Conservation (phyloP, 257 asterid genomes). For the Lithospermum erythrorhizon region DNA sequence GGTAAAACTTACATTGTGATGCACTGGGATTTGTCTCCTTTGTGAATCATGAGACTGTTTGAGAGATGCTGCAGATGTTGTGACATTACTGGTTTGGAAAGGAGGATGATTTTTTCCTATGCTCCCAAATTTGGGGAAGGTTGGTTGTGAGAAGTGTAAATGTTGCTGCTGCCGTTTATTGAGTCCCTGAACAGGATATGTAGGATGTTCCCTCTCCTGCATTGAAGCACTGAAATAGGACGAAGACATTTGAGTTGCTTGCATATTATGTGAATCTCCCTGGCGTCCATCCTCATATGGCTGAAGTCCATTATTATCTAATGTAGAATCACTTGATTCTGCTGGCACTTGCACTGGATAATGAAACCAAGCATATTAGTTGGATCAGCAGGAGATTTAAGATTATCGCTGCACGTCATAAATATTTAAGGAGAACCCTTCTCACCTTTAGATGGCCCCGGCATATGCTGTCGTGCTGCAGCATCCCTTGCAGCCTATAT, state of each 20-base stretch:
- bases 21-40: conserved; percentile 51
- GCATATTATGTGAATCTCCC: conserved; percentile 43
- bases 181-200: conserved; percentile 48
- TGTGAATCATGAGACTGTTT: conserved; percentile 56
- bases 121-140: conserved; percentile 46
- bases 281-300: conserved; percentile 44
- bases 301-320: conserved; percentile 30
- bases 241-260: conserved; percentile 33
- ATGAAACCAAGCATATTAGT: conserved; percentile 5
- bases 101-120: conserved; percentile 45
- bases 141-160: conserved; percentile 48
- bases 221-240: conserved; percentile 32
- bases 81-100: conserved; percentile 39
- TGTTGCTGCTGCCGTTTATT: conserved; percentile 61
- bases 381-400: conserved; percentile 5
- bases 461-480: conserved; percentile 35
- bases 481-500: conserved; percentile 43
- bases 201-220: conserved; percentile 61
- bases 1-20: conserved; percentile 39
- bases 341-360: conserved; percentile 23
- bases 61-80: conserved; percentile 36
- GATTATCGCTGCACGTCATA: not conserved
- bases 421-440: conserved; percentile 14
- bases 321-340: conserved; percentile 33
- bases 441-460: conserved; percentile 40